A percentile compares a stretch with the other conserved stretches of the same genome.
Evolutionary conservation across 2,329 filamentous ascomycete genomes (phyloP).

Genomic region (Endoconidiophora laricicola): DNA sequence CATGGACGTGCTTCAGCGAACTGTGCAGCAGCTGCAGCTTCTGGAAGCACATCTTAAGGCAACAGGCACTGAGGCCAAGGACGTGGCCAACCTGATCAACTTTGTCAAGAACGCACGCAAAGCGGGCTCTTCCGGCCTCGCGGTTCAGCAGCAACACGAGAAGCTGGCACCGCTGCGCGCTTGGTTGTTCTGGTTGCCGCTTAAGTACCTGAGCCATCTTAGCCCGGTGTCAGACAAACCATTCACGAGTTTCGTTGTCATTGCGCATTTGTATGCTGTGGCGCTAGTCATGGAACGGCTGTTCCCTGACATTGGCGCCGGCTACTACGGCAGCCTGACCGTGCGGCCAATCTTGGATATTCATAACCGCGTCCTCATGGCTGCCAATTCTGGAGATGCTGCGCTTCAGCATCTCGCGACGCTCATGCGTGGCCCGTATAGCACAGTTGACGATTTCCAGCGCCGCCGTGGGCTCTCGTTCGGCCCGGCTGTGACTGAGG

Average conservation of each 20-base stretch:
- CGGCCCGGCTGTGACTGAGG: neutral
- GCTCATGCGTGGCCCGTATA: constrained; percentile 6
- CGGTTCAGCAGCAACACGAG: constrained; percentile 70
- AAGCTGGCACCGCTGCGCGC: constrained; percentile 74
- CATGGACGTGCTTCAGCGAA: constrained; percentile 48
- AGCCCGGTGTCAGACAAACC: constrained; percentile 36
- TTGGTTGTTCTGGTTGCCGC: constrained; percentile 93
- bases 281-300: constrained; percentile 77
- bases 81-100: constrained; percentile 50
- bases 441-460: constrained; percentile 6
- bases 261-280: constrained; percentile 83
- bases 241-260: constrained; percentile 53
- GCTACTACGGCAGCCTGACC: constrained; percentile 71
- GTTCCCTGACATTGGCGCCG: constrained; percentile 78
- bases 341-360: constrained; percentile 77
- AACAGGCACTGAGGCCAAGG: constrained; percentile 50
- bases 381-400: neutral
- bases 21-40: constrained; percentile 48
- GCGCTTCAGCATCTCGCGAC: neutral
- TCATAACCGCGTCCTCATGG: constrained; percentile 46
- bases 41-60: constrained; percentile 53
- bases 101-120: constrained; percentile 59
- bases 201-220: constrained; percentile 63
- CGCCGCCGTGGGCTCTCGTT: constrained; percentile 4
- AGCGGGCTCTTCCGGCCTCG: constrained; percentile 34